Conservation (phyloP, 1,284 basidiomycete genomes). For the Neolentinus lepideus region DNA sequence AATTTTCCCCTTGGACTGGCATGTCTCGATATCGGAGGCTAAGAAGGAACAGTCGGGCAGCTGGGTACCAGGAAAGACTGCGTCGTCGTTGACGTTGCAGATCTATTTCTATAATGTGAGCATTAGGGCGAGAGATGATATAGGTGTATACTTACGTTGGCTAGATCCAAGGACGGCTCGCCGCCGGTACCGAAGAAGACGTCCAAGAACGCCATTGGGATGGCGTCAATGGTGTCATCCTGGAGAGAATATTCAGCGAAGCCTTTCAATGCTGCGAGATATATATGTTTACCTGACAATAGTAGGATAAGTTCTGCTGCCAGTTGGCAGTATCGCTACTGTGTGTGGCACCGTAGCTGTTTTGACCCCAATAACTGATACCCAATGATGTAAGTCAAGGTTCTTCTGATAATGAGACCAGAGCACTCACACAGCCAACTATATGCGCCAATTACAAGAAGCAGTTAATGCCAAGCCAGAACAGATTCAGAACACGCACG, state of each 20-base stretch:
- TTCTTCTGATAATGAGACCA: background rate
- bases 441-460: background rate
- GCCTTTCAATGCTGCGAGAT: background rate
- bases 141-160: constrained; percentile 37
- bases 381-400: background rate
- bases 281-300: constrained; percentile 34
- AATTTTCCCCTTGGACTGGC: constrained; percentile 59
- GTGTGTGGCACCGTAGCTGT: constrained; percentile 50
- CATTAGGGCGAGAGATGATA: background rate
- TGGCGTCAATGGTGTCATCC: constrained; percentile 44
- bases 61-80: constrained; percentile 45
- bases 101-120: constrained; percentile 24
- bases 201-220: constrained; percentile 55
- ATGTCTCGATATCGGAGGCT: constrained; percentile 46
- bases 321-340: constrained; percentile 32
- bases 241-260: constrained; percentile 10
- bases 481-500: background rate
- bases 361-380: constrained; percentile 37
- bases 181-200: constrained; percentile 48
- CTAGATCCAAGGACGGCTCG: constrained; percentile 51
- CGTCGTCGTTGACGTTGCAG: constrained; percentile 35
- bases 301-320: constrained; percentile 41
- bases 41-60: constrained; percentile 51
- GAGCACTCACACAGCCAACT: constrained; percentile 18
- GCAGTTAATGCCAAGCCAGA: background rate